These are phyloP conservation scores for Porcisia deanei DNA, from an alignment of 208 protist genomes.

Conservation along the genomic window DNA sequence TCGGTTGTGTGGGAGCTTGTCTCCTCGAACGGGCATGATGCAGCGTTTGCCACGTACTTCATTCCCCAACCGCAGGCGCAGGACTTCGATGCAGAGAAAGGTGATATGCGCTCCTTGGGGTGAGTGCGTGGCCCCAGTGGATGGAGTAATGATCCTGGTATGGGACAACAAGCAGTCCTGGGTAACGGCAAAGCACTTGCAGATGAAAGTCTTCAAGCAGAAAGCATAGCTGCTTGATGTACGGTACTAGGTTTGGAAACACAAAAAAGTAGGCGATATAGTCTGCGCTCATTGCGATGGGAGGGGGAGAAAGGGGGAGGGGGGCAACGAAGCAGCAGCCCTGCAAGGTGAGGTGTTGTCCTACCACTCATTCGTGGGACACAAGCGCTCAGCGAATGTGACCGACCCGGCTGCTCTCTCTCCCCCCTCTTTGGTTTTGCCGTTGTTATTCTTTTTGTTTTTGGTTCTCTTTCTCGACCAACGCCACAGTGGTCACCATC, in stretches of 20 bases:
- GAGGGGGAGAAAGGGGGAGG: neutral
- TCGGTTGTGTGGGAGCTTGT: constrained; percentile 49
- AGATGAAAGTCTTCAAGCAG: constrained; percentile 61
- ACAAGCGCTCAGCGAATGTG: neutral
- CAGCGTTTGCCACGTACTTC: constrained; percentile 30
- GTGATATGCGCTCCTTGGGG: constrained; percentile 23
- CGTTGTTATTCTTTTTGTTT: neutral
- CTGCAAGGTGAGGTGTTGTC: neutral
- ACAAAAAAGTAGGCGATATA: too few species aligned
- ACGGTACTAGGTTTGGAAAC: too few species aligned
- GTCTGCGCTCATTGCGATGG: neutral
- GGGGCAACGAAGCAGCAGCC: neutral
- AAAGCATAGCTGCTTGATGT: neutral
- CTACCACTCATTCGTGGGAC: neutral
- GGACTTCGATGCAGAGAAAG: constrained; percentile 2
- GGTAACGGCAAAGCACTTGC: constrained; percentile 42
- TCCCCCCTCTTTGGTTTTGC: neutral
- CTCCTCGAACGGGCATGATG: constrained; percentile 32
- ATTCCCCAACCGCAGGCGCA: constrained; percentile 4
- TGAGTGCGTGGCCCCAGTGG: constrained; percentile 30
- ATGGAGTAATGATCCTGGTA: constrained; percentile 39
- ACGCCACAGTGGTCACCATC: too few species aligned
- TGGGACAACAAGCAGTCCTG: constrained; percentile 61
- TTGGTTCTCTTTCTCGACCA: too few species aligned
- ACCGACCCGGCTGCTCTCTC: neutral